A percentile compares a stretch with the other conserved stretches of the same genome.
These are phyloP conservation scores for Endocarpon pusillum DNA, from an alignment of 495 filamentous ascomycete genomes.

Conservation along the genomic window DNA sequence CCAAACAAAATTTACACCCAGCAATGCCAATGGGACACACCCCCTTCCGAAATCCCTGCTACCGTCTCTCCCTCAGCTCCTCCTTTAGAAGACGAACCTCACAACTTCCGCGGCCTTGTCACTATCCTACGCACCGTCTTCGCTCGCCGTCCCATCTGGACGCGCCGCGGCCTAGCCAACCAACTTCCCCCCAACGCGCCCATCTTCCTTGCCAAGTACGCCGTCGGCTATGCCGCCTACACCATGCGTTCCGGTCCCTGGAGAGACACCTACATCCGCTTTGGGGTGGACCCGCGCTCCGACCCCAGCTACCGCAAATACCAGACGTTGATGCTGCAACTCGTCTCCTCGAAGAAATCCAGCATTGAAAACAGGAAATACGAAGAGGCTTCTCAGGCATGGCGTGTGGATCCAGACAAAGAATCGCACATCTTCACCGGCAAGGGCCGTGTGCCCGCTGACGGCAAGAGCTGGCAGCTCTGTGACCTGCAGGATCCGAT, in stretches of 20 bases:
- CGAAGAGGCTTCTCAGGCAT: neutral
- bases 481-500: slow-evolving; percentile 81
- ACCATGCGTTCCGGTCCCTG: slow-evolving; percentile 81
- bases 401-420: slow-evolving; percentile 4
- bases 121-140: slow-evolving; percentile 41
- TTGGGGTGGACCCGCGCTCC: slow-evolving; percentile 69
- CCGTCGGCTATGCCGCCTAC: slow-evolving; percentile 66
- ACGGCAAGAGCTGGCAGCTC: slow-evolving; percentile 82
- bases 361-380: neutral
- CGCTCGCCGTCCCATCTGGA: slow-evolving; percentile 66
- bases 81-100: slow-evolving; percentile 26
- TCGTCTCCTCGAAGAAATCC: slow-evolving; percentile 16
- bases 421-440: slow-evolving; percentile 72
- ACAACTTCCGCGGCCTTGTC: slow-evolving; percentile 39
- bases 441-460: slow-evolving; percentile 36
- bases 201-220: slow-evolving; percentile 40
- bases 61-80: slow-evolving; percentile 30
- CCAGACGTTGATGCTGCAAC: slow-evolving; percentile 70
- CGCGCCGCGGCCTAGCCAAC: slow-evolving; percentile 62
- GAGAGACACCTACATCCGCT: slow-evolving; percentile 68
- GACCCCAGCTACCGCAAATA: slow-evolving; percentile 61
- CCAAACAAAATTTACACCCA: slow-evolving; percentile 32
- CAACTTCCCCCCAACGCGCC: slow-evolving; percentile 28
- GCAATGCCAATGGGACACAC: slow-evolving; percentile 43
- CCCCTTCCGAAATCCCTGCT: slow-evolving; percentile 21